phyloP scores from a whole-genome alignment of 495 filamentous ascomycete genomes.

The Podospora australis region DNA sequence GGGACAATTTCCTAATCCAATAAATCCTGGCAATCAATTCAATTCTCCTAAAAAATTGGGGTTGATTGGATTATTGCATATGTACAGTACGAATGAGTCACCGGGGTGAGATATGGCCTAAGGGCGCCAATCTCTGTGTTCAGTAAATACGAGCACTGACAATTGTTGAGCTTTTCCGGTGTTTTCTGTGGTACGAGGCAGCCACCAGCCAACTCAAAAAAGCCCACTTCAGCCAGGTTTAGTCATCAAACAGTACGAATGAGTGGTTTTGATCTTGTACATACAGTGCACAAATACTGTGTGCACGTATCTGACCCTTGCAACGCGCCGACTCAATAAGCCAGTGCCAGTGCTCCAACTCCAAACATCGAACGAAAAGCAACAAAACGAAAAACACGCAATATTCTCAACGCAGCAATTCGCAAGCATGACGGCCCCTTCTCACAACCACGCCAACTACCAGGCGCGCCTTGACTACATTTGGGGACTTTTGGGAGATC shows the following conservation, averaged over 20 bases:
- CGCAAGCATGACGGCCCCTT: slow-evolving; percentile 7
- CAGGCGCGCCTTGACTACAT: slow-evolving; percentile 22
- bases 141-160: no score
- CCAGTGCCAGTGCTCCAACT: not conserved
- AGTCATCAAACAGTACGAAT: not conserved
- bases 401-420: not conserved
- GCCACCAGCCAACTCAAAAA: no score
- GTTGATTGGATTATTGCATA: no score
- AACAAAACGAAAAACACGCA: not conserved
- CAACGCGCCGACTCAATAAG: not conserved
- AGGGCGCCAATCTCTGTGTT: not conserved
- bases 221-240: no score
- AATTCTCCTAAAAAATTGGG: no score
- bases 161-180: no score
- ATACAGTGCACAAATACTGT: not conserved
- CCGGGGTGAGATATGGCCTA: not conserved
- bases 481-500: slow-evolving; percentile 13
- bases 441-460: slow-evolving; percentile 26
- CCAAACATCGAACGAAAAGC: not conserved
- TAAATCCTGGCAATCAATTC: no score
- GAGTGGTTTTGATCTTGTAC: not conserved
- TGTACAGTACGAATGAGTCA: no score
- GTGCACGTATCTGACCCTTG: not conserved
- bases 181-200: no score
- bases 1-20: no score